Evolutionary conservation across 352 stramenopile genomes (phyloP), one percentile per base, ranked within the genome.

Genomic region (Phytophthora chlamydospora): DNA sequence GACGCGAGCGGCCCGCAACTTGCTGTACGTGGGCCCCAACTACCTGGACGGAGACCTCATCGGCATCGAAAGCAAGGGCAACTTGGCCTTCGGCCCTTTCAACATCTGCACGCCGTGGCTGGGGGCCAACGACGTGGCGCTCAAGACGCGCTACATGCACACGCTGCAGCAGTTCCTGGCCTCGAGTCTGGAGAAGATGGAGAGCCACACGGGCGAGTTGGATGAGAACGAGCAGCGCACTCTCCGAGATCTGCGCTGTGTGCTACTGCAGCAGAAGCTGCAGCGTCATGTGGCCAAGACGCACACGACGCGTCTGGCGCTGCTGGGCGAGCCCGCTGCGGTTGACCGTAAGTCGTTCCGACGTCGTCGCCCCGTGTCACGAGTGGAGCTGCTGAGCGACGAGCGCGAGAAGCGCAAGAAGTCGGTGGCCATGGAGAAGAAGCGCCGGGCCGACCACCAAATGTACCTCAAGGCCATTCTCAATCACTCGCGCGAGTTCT

Each of bases 401-500:
- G 85, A 93, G 48, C 81, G 83, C 11, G 83, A 91, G 42, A 91
- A 91, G 47, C 81, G 83, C 45, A 93, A 91, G 51, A 90, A 90
- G 52, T 90, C 81, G 1, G 78, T 95, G 9, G 82, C 85, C n/a
- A 76, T 88, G 34, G 84, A 93, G 56, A 94, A 95, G 68, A 81
- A 93, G 46, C 83, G 84, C 6, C 83, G 84, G 9, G 80, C 83
- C 6, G 75, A 90, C 34, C 85, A 91, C 29, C 85, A 93, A 54
- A 68, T 82, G 43, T 96, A 94, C 57, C 62, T 96, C 34, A 90
- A 90, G 50, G 82, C 84, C 0, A 78, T 96, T 4, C 48, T 95
- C 34, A 91, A 91, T 56, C 88, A 96, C 60, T 89, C 85, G 46
- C 80, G 88, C 13, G 85, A 94, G 54, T 96, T 96, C 38, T 91